Evolutionary conservation across 2,329 filamentous ascomycete species (phyloP).

Genomic region (Pseudopithomyces chartarum): DNA sequence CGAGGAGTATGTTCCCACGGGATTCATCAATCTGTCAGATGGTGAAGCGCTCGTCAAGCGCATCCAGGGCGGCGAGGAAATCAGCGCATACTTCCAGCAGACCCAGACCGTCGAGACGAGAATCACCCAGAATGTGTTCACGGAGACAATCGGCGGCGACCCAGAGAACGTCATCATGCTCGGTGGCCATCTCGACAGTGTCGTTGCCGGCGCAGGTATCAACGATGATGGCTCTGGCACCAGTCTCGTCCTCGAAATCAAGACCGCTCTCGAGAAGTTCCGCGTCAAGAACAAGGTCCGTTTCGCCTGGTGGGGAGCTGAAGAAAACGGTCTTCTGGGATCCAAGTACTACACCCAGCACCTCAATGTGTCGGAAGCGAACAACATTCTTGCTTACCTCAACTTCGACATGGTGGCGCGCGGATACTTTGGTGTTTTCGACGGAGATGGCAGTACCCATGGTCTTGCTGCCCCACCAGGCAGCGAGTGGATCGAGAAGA

Average conservation of each 20-base stretch:
- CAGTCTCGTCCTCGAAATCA: conserved; percentile 45
- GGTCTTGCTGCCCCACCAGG: conserved; percentile 41
- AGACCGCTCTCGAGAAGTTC: conserved; percentile 44
- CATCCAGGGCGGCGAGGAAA: conserved; percentile 47
- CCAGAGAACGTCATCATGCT: conserved; percentile 45
- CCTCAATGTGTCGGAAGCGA: conserved; percentile 36
- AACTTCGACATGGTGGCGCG: conserved; percentile 52
- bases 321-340: conserved; percentile 48
- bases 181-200: conserved; percentile 46
- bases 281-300: conserved; percentile 48
- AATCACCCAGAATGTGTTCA: conserved; percentile 53
- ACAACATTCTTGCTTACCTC: conserved; percentile 47
- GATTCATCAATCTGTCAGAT: conserved; percentile 52
- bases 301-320: conserved; percentile 48
- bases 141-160: conserved; percentile 45
- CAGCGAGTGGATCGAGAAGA: conserved; percentile 40
- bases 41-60: conserved; percentile 48
- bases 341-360: conserved; percentile 45
- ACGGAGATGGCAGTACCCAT: conserved; percentile 44
- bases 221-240: conserved; percentile 50
- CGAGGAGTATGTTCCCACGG: conserved; percentile 41
- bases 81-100: conserved; percentile 51
- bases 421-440: conserved; percentile 47
- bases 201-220: conserved; percentile 46
- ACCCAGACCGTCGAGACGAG: conserved; percentile 55